These are phyloP conservation scores for Colletotrichum gigasporum DNA, from an alignment of 2,329 filamentous ascomycete species.

Conservation along the genomic window DNA sequence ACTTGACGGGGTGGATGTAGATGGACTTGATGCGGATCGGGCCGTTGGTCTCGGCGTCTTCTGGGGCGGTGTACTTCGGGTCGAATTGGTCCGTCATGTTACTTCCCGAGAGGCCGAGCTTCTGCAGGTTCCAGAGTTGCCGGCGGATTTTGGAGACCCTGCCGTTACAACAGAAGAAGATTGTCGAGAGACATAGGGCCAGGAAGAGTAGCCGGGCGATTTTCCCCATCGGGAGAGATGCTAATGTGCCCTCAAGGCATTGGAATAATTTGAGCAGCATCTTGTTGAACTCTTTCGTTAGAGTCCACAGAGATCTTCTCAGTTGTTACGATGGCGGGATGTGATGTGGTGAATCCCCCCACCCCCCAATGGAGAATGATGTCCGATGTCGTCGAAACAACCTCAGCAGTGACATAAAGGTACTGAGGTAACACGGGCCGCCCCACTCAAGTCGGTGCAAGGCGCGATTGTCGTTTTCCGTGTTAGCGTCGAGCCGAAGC, in stretches of 20 bases:
- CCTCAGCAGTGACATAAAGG: background rate
- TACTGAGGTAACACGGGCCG: background rate
- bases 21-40: conserved; percentile 39
- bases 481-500: background rate
- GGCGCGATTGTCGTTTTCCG: conserved; percentile 1
- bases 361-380: background rate
- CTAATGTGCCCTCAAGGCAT: background rate
- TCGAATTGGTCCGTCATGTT: conserved; percentile 40
- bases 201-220: background rate
- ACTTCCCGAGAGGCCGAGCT: conserved; percentile 32
- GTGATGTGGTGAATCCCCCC: background rate
- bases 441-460: background rate
- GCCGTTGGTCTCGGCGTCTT: background rate
- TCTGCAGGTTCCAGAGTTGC: conserved; percentile 9
- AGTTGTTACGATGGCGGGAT: no score
- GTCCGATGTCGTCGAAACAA: background rate
- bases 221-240: rapidly evolving
- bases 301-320: no score
- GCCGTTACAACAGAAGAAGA: no score
- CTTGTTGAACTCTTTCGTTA: background rate
- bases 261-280: background rate
- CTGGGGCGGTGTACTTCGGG: conserved; percentile 23
- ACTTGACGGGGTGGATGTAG: conserved; percentile 41
- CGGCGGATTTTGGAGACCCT: background rate
- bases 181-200: rapidly evolving